Evolutionary conservation across 2,329 filamentous ascomycete genomes (phyloP), one percentile per base, ranked within the genome.

Genomic region (Tolypocladium pustulatum): DNA sequence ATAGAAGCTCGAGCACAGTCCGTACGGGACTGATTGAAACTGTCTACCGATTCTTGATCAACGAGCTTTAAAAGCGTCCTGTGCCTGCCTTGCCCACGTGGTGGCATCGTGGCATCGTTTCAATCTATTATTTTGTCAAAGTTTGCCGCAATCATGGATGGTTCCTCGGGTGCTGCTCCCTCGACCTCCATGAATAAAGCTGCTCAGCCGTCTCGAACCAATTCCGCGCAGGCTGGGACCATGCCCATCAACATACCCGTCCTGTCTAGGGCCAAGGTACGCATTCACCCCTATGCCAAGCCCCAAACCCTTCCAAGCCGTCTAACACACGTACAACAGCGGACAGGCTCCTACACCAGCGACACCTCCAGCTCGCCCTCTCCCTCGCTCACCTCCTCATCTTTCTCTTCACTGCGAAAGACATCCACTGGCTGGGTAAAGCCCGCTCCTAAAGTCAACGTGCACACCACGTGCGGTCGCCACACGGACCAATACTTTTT

Each of bases 401-500:
- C 64, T 9, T 64, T 66, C 32, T 62, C 67, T 22, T 65, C 67
- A 43, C 65, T 65, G 51, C 65, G 71, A 59, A 72, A 69, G 58
- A 63, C 66, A 7, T 65, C 72, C 22, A 70, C 71, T 61, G 62
- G 62, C 57, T 68, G 68, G 59, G 63, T 73, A 63, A 73, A 70
- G 63, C 64, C 74, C 9, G 65, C 72, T n/a, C 74, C 72, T 25
- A 74, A 72, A 10, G 73, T 77, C 63, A 83, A 83, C 61, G 74
- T 78, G 49, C 75, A 81, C 68, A 82, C 79, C 40, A 78, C 80
- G 59, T 83, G 81, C 61, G 81, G 81, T 17, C 74, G 81, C 17
- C 80, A 83, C 67, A 78, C 78, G 43, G 75, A 81, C 63, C 78
- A 82, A 64, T 80, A 76, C 60, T 70, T 83, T 17, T 79, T 83